Evolutionary conservation across 139 green algal genomes (phyloP).

Genomic region (Micractinium sp.): DNA sequence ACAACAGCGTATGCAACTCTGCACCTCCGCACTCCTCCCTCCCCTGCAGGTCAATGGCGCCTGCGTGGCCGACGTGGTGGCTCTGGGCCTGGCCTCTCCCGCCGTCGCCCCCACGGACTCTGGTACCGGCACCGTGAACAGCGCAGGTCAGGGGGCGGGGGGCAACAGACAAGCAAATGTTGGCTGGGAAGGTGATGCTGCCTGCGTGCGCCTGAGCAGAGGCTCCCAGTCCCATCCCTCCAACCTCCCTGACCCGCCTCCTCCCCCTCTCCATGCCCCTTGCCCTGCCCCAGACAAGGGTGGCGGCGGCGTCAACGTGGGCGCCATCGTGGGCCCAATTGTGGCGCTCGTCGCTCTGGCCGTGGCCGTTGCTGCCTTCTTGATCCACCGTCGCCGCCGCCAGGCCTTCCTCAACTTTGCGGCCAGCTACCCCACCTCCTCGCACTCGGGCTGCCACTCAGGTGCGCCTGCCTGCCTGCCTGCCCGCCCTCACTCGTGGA

Average conservation of each 20-base stretch:
- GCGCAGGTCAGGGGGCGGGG: background rate
- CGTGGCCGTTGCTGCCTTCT: conserved; percentile 11
- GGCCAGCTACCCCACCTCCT: background rate
- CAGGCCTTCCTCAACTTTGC: conserved; percentile 9
- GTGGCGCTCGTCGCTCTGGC: conserved; percentile 14
- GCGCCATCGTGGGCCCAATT: conserved; percentile 36
- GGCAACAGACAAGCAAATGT: too few relatives aligned
- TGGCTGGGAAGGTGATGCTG: background rate
- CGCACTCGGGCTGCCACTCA: background rate
- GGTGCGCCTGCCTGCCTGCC: background rate
- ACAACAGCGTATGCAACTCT: background rate
- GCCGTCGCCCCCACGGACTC: background rate
- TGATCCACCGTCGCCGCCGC: conserved; percentile 10
- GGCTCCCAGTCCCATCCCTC: background rate
- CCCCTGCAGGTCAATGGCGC: background rate
- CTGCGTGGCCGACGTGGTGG: conserved; percentile 34
- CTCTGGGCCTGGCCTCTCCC: conserved; percentile 10
- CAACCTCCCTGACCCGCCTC: background rate
- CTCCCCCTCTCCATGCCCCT: background rate
- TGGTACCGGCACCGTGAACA: background rate
- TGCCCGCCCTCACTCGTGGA: background rate
- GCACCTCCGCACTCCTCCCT: background rate
- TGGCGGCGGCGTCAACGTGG: conserved; percentile 13
- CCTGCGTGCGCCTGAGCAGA: background rate
- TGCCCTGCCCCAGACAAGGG: background rate